Conservation (phyloP, 495 filamentous ascomycete species). For the Aspergillus ostianus region DNA sequence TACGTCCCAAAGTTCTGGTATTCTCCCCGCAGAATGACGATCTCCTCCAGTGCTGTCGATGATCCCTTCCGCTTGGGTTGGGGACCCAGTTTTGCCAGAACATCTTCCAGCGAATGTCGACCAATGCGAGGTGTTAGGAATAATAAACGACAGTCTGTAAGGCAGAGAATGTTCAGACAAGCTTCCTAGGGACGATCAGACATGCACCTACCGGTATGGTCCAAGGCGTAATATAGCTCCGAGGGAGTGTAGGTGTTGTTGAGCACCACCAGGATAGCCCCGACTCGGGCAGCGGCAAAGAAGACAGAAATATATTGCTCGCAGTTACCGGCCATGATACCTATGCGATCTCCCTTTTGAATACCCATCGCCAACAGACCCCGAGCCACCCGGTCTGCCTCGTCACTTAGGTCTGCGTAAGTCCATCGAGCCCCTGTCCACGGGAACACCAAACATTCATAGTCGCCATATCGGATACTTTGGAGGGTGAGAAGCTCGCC, state of each 20-base stretch:
- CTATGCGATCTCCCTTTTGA: conserved; percentile 61
- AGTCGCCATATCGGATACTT: conserved; percentile 56
- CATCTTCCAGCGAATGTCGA: conserved; percentile 50
- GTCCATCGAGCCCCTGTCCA: conserved; percentile 68
- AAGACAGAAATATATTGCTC: conserved; percentile 68
- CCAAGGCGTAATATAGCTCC: conserved; percentile 62
- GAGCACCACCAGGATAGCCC: conserved; percentile 64
- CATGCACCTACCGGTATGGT: conserved; percentile 53
- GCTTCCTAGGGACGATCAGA: conserved; percentile 6
- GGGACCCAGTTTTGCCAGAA: conserved; percentile 50
- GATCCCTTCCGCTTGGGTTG: conserved; percentile 31
- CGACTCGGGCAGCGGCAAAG: conserved; percentile 65
- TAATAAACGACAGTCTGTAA: conserved; percentile 56
- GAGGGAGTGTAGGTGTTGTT: conserved; percentile 70
- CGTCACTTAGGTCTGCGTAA: conserved; percentile 60
- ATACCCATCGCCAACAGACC: conserved; percentile 60
- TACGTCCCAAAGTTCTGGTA: conserved; percentile 53
- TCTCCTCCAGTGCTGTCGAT: conserved; percentile 39
- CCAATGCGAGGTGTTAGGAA: conserved; percentile 65
- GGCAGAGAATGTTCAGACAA: conserved; percentile 1
- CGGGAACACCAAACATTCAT: conserved; percentile 62
- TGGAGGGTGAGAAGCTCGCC: conserved; percentile 62
- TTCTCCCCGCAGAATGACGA: conserved; percentile 55
- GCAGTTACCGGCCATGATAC: conserved; percentile 71
- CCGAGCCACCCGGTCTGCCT: conserved; percentile 56